Conservation (phyloP, 257 asterid genomes). For the Paulownia fortunei region DNA sequence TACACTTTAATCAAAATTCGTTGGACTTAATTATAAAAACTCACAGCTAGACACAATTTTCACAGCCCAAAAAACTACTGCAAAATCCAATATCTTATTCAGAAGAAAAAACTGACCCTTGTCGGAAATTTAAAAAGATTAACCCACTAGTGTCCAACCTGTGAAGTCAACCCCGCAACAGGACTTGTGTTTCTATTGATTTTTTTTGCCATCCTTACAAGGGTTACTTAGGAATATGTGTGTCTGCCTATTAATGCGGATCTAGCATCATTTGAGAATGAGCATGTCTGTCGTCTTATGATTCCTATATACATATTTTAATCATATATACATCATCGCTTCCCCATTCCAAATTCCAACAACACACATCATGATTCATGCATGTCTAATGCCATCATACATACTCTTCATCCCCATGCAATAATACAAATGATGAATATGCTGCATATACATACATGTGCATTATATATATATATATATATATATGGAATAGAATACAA, state of each 20-base stretch:
- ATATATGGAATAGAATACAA: no score
- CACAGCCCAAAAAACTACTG: neutral
- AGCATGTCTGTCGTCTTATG: conserved; percentile 82
- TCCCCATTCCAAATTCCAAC: conserved; percentile 40
- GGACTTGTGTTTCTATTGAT: conserved; percentile 29
- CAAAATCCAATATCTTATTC: neutral
- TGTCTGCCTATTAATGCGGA: conserved; percentile 75
- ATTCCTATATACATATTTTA: conserved; percentile 10
- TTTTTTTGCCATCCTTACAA: conserved; percentile 18
- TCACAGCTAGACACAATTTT: no score
- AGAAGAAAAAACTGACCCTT: neutral
- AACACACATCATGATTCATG: neutral
- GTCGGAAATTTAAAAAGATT: conserved; percentile 34
- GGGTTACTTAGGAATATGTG: conserved; percentile 50
- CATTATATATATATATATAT: neutral
- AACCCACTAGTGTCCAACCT: conserved; percentile 43
- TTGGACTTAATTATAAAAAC: no score
- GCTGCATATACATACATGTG: neutral
- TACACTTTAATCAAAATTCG: no score
- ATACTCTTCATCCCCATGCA: neutral
- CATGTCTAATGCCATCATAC: no score
- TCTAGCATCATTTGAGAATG: conserved; percentile 80
- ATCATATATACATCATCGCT: conserved; percentile 29
- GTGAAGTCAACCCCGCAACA: conserved; percentile 65
- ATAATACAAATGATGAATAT: neutral